Evolutionary conservation across 2,329 filamentous ascomycete species (phyloP).

Genomic region (Ophiostoma montium): DNA sequence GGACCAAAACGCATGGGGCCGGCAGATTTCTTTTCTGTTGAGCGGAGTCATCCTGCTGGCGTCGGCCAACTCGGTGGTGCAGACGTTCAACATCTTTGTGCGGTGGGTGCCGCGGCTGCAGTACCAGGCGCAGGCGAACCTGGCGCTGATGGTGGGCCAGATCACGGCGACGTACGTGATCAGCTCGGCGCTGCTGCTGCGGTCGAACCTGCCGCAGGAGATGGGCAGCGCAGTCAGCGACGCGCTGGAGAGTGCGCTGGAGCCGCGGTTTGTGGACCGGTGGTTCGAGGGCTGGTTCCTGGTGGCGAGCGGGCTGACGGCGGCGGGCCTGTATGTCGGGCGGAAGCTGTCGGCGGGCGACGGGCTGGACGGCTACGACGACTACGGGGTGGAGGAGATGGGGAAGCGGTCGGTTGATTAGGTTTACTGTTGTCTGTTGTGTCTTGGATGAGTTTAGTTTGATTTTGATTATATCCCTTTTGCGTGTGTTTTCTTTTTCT

Average conservation of each 20-base stretch:
- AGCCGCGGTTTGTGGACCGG: constrained; percentile 56
- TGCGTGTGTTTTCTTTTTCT: not conserved
- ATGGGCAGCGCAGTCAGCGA: constrained; percentile 66
- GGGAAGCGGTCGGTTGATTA: constrained; percentile 53
- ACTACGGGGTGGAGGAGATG: constrained; percentile 54
- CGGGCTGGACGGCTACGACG: constrained; percentile 33
- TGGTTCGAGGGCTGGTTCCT: constrained; percentile 90
- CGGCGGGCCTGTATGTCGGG: constrained; percentile 58
- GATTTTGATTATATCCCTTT: not conserved
- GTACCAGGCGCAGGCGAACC: constrained; percentile 59
- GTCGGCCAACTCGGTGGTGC: constrained; percentile 69
- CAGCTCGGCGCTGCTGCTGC: constrained; percentile 58
- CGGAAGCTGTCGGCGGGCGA: constrained; percentile 36
- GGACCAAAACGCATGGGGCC: constrained; percentile 70
- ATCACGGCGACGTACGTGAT: constrained; percentile 78
- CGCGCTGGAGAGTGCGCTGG: constrained; percentile 61
- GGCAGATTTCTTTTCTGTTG: constrained; percentile 71
- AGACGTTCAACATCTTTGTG: constrained; percentile 70
- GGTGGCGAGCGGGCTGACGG: constrained; percentile 50
- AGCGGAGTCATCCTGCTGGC: constrained; percentile 71
- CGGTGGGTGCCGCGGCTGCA: constrained; percentile 60
- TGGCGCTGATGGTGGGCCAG: constrained; percentile 67
- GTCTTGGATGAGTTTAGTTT: too few relatives aligned
- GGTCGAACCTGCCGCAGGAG: constrained; percentile 65
- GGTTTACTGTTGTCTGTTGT: too few relatives aligned